Evolutionary conservation across 208 protist genomes (phyloP), one percentile per base, ranked within the genome.

Genomic region (Angomonas deanei): DNA sequence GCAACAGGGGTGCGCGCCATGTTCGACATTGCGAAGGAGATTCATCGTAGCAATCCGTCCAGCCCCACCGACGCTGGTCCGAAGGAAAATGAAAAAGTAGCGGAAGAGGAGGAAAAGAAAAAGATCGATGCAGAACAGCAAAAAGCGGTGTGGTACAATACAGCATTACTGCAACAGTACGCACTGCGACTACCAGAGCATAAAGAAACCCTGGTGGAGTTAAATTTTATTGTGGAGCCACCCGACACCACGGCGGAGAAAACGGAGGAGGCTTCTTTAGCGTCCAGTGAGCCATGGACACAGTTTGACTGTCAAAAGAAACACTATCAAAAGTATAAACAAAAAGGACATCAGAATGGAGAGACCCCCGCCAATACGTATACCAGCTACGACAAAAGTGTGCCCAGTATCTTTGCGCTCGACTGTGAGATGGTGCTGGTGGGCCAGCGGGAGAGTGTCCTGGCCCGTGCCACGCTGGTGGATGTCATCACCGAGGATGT

Each of bases 361-460:
- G 36, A 8, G 11, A 8, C 36, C 36, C 36, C 36, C 11, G 11
- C 15, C 11, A 42, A 42, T 15, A 8, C 36, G 8, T 42, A 42
- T 15, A 42, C 36, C 36, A 42, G 36, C 36, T 42, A 42, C 15
- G 11, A 42, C 11, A 42, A 42, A 15, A 15, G 15, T n/a, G 15
- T 42, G 15, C 36, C 36, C 11, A 57, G 53, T 8, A 72, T 96
- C 0, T 66, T 96, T 31, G 81, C 88, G 0, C 59, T 98, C 5
- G 93, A 97, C 61, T 97, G 93, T 61, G 95, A 97, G 69, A 97
- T 98, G 93, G 91, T 95, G 53, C 64, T 88, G 26, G 79, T 66
- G 21, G 52, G 52, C 31, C 24, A 74, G 62, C 36, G 65, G 23
- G 76, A 77, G 34, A 85, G 78, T 64, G 84, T 85, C 33, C 69